Evolutionary conservation across 2,329 filamentous ascomycete genomes (phyloP), one percentile per base, ranked within the genome.

Genomic region (Endoconidiophora laricicola): DNA sequence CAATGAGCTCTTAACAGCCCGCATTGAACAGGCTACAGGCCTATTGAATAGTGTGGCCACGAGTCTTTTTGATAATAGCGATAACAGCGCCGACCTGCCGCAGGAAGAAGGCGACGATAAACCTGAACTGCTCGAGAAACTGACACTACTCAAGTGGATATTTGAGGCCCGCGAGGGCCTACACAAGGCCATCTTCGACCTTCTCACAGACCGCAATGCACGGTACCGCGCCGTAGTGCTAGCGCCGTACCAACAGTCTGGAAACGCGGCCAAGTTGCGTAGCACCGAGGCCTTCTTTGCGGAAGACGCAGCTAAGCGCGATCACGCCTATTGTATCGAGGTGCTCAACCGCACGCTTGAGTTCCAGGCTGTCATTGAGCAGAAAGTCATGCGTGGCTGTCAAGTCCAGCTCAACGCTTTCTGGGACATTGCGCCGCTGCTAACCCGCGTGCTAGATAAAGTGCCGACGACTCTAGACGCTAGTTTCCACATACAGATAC

Each of bases 61-160:
- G 10, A 39, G 44, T 9, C 40, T 53, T 12, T 50, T 53, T 24
- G 44, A 50, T 29, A 43, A 48, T 54, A 79, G 78, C 47, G 82
- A 86, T 16, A 60, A 63, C 23, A 65, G 81, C 75, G 60, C 87
- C 0, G 90, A 94, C 59, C 78, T 86, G 63, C 83, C 87, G 0
- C 88, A 95, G 62, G 87, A 94, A 63, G 90, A 95, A 66, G 90
- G 91, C 16, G 90, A 96, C 57, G 90, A 95, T 62, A 81, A 88
- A 61, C 91, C 91, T 0, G 91, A 98, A 63, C 72, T 96, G 0
- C 70, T 96, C 2, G 91, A 98, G 64, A 94, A 94, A 65, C 72
- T 98, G 10, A 96, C 90, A 0, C 75, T 95, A 44, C 72, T 96
- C 12, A 98, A 96, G 60, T 96, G 91, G 88, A 79, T 96, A 6